A percentile compares a stretch with the other conserved stretches of the same genome.
These are phyloP conservation scores for Thermomucor indicae-seudaticae DNA, from an alignment of 371 early-diverging fungal genomes.

Conservation along the genomic window DNA sequence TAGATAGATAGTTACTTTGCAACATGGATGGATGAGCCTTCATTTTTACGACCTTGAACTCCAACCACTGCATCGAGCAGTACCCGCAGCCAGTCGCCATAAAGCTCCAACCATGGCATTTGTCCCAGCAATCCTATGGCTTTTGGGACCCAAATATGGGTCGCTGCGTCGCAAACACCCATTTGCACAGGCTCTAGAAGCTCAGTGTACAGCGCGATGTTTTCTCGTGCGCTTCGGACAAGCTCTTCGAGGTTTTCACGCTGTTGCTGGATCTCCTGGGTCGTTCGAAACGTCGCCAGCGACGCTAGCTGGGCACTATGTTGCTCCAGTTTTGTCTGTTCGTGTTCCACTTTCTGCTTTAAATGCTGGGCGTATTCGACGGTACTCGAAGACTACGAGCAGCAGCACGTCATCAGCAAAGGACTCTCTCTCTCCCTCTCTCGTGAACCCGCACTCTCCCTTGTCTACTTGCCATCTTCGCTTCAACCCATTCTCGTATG, in stretches of 20 bases:
- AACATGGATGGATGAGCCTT: conserved; percentile 33
- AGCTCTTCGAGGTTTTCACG: conserved; percentile 30
- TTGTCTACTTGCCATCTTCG: conserved; percentile 40
- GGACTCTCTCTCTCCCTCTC: too few species aligned
- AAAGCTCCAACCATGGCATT: conserved; percentile 70
- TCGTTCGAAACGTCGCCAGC: conserved; percentile 11
- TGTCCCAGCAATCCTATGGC: conserved; percentile 67
- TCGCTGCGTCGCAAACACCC: conserved; percentile 50
- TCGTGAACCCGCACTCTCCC: too few species aligned
- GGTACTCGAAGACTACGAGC: conserved; percentile 48
- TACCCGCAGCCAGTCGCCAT: conserved; percentile 75
- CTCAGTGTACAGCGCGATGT: conserved; percentile 59
- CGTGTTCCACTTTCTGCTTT: conserved; percentile 35
- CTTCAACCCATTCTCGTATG: conserved; percentile 47
- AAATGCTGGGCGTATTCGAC: conserved; percentile 54
- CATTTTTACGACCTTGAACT: conserved; percentile 44
- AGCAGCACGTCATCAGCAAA: too few species aligned
- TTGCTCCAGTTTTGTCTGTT: conserved; percentile 19
- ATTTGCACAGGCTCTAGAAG: conserved; percentile 61
- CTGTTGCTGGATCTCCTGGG: conserved; percentile 20
- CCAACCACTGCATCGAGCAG: conserved; percentile 59
- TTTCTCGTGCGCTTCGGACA: conserved; percentile 60
- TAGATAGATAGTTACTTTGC: conserved; percentile 35
- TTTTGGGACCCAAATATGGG: conserved; percentile 73
- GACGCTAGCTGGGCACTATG: conserved; percentile 11